phyloP scores from a whole-genome alignment of 768 basidiomycete genomes.

The Cyclocybe aegerita region DNA sequence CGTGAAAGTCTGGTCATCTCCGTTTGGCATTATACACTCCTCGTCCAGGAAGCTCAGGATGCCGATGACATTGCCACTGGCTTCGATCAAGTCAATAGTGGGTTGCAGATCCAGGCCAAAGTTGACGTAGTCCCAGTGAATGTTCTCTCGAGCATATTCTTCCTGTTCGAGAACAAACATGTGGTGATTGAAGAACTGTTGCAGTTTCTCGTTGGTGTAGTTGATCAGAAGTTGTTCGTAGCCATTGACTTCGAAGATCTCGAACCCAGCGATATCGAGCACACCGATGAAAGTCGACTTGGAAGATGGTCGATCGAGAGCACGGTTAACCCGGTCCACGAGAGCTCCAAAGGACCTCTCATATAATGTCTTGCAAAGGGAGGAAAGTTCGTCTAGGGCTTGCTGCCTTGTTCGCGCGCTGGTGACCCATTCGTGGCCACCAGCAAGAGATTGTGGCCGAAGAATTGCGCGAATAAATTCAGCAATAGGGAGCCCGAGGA shows the following conservation, averaged over 20 bases:
- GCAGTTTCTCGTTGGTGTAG: conserved; percentile 97
- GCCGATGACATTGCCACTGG: conserved; percentile 77
- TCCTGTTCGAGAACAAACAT: conserved; percentile 99
- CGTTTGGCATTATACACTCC: conserved; percentile 99
- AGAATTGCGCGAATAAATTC: conserved; percentile 90
- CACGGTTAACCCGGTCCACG: conserved; percentile 93
- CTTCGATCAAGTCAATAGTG: conserved; percentile 96
- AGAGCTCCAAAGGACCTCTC: conserved; percentile 95
- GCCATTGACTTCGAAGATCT: conserved; percentile 91
- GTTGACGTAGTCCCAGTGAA: conserved; percentile 98
- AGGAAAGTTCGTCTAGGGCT: conserved; percentile 87
- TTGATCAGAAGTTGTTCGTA: conserved; percentile 99
- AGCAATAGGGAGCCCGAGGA: conserved; percentile 82
- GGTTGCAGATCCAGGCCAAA: conserved; percentile 97
- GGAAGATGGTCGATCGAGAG: conserved; percentile 88
- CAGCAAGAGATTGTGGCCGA: conserved; percentile 88
- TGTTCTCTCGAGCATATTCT: conserved; percentile 94
- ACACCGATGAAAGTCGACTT: conserved; percentile 97
- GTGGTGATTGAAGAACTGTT: conserved; percentile 98
- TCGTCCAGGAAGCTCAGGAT: conserved; percentile 93
- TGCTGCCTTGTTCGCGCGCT: conserved; percentile 91
- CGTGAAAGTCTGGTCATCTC: conserved; percentile 92
- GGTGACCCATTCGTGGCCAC: conserved; percentile 88
- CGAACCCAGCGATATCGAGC: conserved; percentile 98
- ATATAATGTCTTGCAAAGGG: conserved; percentile 93